Percentiles rank a stretch among this genome's conserved stretches.
phyloP scores from a whole-genome alignment of 352 stramenopile species.

The Pythium rishiriense region DNA sequence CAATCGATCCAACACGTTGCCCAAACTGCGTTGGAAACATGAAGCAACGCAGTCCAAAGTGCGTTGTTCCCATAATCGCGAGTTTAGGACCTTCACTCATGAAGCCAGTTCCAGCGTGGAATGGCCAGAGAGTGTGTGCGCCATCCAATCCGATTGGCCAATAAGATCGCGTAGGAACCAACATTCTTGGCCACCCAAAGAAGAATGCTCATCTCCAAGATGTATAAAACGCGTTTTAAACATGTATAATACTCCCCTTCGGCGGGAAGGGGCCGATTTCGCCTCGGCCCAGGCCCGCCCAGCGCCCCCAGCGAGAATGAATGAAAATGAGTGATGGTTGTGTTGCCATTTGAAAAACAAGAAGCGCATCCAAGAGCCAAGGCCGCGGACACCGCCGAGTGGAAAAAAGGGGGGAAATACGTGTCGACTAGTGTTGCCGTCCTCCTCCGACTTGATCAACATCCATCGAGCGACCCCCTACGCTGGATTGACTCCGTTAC shows the following conservation, averaged over 20 bases:
- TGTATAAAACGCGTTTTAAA: constrained; percentile 30
- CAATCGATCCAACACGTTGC: too few relatives aligned
- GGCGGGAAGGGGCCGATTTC: constrained; percentile 9
- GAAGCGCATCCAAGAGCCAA: constrained; percentile 28
- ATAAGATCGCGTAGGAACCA: constrained; percentile 15
- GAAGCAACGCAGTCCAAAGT: background rate
- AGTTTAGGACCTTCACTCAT: constrained; percentile 23
- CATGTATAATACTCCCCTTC: constrained; percentile 8
- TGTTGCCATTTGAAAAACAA: constrained; percentile 45
- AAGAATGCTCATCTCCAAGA: constrained; percentile 25
- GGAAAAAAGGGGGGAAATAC: constrained; percentile 14
- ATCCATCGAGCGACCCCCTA: background rate
- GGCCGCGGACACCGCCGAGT: background rate
- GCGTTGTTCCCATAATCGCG: background rate
- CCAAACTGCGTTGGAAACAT: too few relatives aligned
- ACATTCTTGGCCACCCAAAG: constrained; percentile 20
- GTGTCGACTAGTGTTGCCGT: background rate
- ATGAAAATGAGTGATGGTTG: constrained; percentile 48
- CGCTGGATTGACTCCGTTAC: background rate
- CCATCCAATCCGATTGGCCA: constrained; percentile 23
- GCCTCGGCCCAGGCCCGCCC: background rate
- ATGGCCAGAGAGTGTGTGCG: constrained; percentile 11
- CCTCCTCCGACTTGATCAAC: background rate
- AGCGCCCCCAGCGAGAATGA: constrained; percentile 33
- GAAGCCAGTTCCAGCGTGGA: constrained; percentile 17